Evolutionary conservation across 192 early-diverging fungal genomes (phyloP).

Genomic region (Coemansia brasiliensis): DNA sequence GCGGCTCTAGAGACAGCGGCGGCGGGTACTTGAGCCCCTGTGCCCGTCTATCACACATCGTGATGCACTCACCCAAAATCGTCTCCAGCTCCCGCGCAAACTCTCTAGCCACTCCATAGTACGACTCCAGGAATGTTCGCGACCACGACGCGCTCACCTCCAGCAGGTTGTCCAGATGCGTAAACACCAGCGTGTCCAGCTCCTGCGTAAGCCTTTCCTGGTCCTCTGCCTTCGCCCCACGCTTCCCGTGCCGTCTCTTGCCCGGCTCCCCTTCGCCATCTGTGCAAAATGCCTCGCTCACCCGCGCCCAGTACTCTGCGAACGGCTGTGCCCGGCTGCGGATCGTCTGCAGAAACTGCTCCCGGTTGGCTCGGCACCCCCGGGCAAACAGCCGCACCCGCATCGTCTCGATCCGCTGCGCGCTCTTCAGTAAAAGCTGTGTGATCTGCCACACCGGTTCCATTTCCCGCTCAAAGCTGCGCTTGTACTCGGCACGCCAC

Average conservation of each 20-base stretch:
- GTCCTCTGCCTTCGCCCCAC: slow-evolving; percentile 18
- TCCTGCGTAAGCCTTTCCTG: slow-evolving; percentile 34
- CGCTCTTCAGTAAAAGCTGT: slow-evolving; percentile 55
- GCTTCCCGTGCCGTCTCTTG: slow-evolving; percentile 17
- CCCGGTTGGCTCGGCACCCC: slow-evolving; percentile 48
- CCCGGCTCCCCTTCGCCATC: slow-evolving; percentile 10
- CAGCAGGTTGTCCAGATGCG: slow-evolving; percentile 55
- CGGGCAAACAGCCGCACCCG: slow-evolving; percentile 55
- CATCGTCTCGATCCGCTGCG: slow-evolving; percentile 57
- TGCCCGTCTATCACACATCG: slow-evolving; percentile 56
- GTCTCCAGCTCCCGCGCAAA: slow-evolving; percentile 58
- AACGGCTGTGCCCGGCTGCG: slow-evolving; percentile 56
- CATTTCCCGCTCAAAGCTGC: slow-evolving; percentile 61
- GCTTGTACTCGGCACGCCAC: slow-evolving; percentile 58
- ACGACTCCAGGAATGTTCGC: slow-evolving; percentile 57
- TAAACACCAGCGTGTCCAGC: slow-evolving; percentile 48
- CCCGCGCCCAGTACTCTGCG: slow-evolving; percentile 57
- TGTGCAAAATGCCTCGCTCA: slow-evolving; percentile 49
- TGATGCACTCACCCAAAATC: slow-evolving; percentile 56
- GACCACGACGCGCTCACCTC: slow-evolving; percentile 57
- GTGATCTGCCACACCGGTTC: slow-evolving; percentile 66
- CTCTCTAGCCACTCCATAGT: slow-evolving; percentile 57
- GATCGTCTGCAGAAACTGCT: slow-evolving; percentile 55
- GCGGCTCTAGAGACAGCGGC: slow-evolving; percentile 49
- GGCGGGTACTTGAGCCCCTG: slow-evolving; percentile 56